Evolutionary conservation across 768 basidiomycete genomes (phyloP).

Genomic region (Tricholoma bakamatsutake): DNA sequence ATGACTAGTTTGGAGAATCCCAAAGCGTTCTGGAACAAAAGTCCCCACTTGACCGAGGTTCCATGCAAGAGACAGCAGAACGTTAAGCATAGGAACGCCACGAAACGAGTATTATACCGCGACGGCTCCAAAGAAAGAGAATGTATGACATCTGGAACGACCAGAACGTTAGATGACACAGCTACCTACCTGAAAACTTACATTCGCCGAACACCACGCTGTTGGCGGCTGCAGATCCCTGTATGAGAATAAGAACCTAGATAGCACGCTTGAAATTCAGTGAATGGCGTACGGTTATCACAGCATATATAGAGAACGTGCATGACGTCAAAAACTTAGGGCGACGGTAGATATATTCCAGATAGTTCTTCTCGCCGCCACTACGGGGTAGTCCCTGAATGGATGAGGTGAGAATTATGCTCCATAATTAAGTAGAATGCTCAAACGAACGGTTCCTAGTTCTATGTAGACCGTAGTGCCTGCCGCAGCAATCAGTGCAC

Average conservation of each 20-base stretch:
- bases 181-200: conserved; percentile 18
- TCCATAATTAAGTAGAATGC: neutral
- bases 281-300: conserved; percentile 43
- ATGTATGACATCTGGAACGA: conserved; percentile 49
- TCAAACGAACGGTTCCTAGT: conserved; percentile 55
- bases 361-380: conserved; percentile 73
- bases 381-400: conserved; percentile 59
- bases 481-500: conserved; percentile 55
- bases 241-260: neutral
- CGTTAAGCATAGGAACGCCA: conserved; percentile 50
- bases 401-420: neutral
- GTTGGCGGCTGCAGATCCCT: conserved; percentile 57
- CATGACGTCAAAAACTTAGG: conserved; percentile 61
- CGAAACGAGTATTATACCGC: conserved; percentile 41
- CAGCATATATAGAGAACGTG: conserved; percentile 48
- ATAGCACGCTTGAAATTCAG: neutral
- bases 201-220: conserved; percentile 73
- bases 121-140: conserved; percentile 42
- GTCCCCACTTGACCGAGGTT: conserved; percentile 43
- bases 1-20: conserved; percentile 58
- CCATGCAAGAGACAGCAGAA: conserved; percentile 56
- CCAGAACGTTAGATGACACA: neutral
- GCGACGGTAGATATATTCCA: conserved; percentile 62
- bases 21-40: conserved; percentile 58
- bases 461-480: conserved; percentile 74